Conservation (phyloP, 208 protist species). For the Zelonia costaricensis region DNA sequence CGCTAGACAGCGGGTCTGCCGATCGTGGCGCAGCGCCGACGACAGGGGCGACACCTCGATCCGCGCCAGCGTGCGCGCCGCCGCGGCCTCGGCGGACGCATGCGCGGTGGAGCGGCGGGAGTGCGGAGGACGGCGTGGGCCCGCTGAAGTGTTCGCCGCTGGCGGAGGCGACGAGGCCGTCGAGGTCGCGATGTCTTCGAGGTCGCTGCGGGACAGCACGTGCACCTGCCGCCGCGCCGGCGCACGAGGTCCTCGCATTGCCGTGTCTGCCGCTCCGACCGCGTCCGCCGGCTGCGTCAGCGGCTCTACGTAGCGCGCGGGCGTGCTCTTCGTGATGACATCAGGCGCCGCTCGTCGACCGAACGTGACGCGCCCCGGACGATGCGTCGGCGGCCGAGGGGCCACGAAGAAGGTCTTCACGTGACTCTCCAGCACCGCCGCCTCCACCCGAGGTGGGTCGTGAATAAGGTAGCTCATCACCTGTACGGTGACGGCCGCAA, state of each 20-base stretch:
- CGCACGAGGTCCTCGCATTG: too few relatives aligned
- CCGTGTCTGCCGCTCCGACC: too few relatives aligned
- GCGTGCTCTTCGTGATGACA: too few relatives aligned
- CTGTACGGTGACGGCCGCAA: neutral
- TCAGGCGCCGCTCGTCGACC: neutral
- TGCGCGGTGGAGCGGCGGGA: too few relatives aligned
- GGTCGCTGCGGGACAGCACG: too few relatives aligned
- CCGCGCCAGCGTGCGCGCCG: constrained; percentile 11
- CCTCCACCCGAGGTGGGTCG: constrained; percentile 15
- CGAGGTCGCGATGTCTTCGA: too few relatives aligned
- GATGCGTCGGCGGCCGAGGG: neutral
- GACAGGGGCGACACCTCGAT: neutral
- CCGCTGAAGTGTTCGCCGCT: too few relatives aligned
- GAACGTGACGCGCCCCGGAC: neutral
- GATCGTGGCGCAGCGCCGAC: neutral
- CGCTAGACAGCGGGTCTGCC: neutral
- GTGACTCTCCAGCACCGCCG: neutral
- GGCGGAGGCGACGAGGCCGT: too few relatives aligned
- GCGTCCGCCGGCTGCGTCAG: too few relatives aligned
- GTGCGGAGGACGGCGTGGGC: too few relatives aligned
- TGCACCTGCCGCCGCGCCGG: too few relatives aligned
- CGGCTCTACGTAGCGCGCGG: too few relatives aligned
- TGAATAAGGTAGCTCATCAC: constrained; percentile 12
- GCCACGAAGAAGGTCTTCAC: constrained; percentile 16
- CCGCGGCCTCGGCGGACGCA: constrained; percentile 1